phyloP scores from a whole-genome alignment of 352 stramenopile species.

The Thraustochytrium sp. region DNA sequence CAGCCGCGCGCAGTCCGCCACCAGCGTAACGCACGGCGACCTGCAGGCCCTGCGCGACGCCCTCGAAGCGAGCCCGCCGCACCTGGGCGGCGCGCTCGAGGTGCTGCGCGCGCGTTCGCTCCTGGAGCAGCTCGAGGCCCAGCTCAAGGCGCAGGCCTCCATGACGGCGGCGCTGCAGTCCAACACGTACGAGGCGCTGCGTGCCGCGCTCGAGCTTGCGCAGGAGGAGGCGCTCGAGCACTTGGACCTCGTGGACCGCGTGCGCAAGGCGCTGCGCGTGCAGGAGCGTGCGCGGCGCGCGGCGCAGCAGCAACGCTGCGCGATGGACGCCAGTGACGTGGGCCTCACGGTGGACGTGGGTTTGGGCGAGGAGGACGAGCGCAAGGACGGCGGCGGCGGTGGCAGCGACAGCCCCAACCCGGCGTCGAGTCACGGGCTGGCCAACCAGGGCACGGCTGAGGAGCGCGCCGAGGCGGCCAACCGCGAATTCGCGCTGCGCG shows the following conservation, averaged over 20 bases:
- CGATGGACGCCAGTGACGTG: no score
- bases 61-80: background rate
- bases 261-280: background rate
- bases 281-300: background rate
- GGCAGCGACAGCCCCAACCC: no score
- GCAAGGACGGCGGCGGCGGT: background rate
- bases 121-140: background rate
- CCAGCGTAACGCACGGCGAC: background rate
- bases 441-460: background rate
- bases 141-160: background rate
- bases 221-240: conserved; percentile 8
- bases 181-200: background rate
- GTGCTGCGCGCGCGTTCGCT: background rate
- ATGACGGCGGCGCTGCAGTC: background rate
- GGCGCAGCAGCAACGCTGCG: background rate
- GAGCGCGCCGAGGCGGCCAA: background rate
- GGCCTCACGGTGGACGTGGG: no score
- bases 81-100: background rate
- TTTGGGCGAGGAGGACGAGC: background rate
- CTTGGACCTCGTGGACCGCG: background rate
- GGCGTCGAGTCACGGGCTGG: no score
- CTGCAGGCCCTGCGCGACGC: background rate
- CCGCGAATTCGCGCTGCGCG: background rate
- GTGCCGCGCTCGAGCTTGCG: background rate
- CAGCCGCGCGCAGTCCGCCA: background rate